Evolutionary conservation across 2,329 filamentous ascomycete genomes (phyloP).

Genomic region (Aspergillus fijiensis): DNA sequence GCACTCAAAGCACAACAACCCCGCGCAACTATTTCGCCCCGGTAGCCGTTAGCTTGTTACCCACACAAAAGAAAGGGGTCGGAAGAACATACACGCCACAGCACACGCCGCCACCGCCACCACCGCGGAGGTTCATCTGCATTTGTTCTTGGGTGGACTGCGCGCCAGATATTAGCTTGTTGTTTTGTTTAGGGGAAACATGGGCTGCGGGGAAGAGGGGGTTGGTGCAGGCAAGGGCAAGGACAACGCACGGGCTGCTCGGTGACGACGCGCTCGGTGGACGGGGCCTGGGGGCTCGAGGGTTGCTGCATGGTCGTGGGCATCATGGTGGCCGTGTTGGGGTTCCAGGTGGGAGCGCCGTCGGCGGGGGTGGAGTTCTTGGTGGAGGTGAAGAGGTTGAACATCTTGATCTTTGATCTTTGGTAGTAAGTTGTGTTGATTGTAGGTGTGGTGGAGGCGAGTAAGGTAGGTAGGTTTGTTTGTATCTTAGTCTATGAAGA

Average conservation of each 20-base stretch:
- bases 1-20: conserved; percentile 28
- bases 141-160: conserved; percentile 21
- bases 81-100: conserved; percentile 28
- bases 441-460: too few relatives aligned
- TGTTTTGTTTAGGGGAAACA: not conserved
- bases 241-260: conserved; percentile 24
- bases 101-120: conserved; percentile 29
- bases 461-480: too few relatives aligned
- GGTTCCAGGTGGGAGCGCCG: conserved; percentile 24
- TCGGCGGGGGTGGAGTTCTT: conserved; percentile 18
- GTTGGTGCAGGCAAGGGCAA: too few relatives aligned
- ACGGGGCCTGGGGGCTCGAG: conserved; percentile 22
- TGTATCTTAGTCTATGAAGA: not conserved
- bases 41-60: not conserved
- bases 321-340: conserved; percentile 16
- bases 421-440: too few relatives aligned
- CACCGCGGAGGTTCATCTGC: conserved; percentile 30
- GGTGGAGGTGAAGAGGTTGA: conserved; percentile 29
- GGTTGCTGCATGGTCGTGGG: conserved; percentile 29
- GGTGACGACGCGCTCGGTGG: conserved; percentile 20
- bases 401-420: conserved; percentile 16
- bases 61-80: too few relatives aligned
- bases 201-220: too few relatives aligned
- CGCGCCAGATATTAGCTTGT: not conserved
- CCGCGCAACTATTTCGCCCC: conserved; percentile 22